Evolutionary conservation across 179 eudicot species (phyloP).

Genomic region (Silene noctiflora): DNA sequence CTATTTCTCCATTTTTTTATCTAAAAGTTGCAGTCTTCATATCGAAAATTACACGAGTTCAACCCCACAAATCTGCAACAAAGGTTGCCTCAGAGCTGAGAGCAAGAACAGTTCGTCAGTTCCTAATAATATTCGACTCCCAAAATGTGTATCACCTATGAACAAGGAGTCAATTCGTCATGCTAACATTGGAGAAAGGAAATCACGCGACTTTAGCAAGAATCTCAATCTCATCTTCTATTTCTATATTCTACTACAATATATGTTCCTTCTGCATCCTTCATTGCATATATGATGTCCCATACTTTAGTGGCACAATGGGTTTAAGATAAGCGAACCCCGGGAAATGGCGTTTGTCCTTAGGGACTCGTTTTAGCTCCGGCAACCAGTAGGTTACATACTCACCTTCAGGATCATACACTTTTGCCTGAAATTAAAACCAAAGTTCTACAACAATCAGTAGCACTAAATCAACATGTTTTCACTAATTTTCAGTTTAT

Average conservation of each 20-base stretch:
- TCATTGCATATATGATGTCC: conserved; percentile 21
- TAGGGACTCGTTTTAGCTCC: conserved; percentile 56
- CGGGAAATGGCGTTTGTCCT: conserved; percentile 66
- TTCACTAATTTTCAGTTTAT: background rate
- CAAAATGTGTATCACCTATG: too few species aligned
- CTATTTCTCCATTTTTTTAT: background rate
- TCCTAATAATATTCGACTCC: too few species aligned
- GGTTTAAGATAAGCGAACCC: conserved; percentile 64
- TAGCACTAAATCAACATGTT: too few species aligned
- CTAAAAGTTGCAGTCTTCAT: background rate
- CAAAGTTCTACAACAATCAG: background rate
- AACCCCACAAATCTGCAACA: too few species aligned
- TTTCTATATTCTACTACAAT: background rate
- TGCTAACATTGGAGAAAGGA: too few species aligned
- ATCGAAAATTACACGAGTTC: background rate
- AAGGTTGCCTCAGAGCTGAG: too few species aligned
- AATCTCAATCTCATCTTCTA: background rate
- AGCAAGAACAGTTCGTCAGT: too few species aligned
- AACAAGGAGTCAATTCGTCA: too few species aligned
- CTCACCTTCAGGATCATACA: conserved; percentile 76
- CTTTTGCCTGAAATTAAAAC: conserved; percentile 53
- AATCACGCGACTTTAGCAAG: too few species aligned
- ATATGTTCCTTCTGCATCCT: background rate
- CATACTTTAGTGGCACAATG: conserved; percentile 59
- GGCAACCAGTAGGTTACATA: conserved; percentile 86